A percentile compares a stretch with the other conserved stretches of the same genome.
phyloP scores from a whole-genome alignment of 2,329 filamentous ascomycete genomes.

The Trichocomaceae sp. region DNA sequence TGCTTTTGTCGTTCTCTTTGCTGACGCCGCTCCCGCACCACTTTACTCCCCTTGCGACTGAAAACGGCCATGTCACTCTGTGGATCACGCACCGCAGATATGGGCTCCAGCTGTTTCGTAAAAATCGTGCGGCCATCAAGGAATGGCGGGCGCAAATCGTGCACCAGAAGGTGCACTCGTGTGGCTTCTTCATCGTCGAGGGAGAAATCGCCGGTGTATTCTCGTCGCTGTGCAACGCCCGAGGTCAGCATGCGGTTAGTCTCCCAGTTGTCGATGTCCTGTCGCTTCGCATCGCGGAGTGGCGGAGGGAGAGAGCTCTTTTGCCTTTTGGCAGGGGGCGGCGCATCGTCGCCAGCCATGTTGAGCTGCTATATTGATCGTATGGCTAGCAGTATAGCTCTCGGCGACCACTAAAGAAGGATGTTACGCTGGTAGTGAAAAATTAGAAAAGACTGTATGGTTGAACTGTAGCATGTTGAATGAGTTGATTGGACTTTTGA shows the following conservation, averaged over 20 bases:
- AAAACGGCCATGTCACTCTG: slow-evolving; percentile 99
- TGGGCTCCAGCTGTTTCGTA: slow-evolving; percentile 92
- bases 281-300: slow-evolving; percentile 57
- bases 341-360: slow-evolving; percentile 31
- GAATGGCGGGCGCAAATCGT: slow-evolving; percentile 90
- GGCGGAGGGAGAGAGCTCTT: slow-evolving; percentile 32
- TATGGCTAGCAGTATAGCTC: neutral
- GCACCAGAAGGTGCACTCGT: slow-evolving; percentile 81
- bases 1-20: slow-evolving; percentile 91
- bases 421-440: neutral
- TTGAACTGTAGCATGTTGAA: neutral
- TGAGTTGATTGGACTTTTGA: neutral
- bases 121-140: slow-evolving; percentile 92
- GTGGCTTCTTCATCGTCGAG: slow-evolving; percentile 81
- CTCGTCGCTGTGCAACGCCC: slow-evolving; percentile 83
- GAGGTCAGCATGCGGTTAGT: slow-evolving; percentile 97
- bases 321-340: slow-evolving; percentile 34
- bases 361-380: slow-evolving; percentile 1
- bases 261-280: slow-evolving; percentile 96
- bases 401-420: neutral
- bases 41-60: slow-evolving; percentile 86
- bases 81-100: slow-evolving; percentile 83
- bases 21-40: slow-evolving; percentile 84
- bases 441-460: neutral
- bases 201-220: slow-evolving; percentile 73